Evolutionary conservation across 1,284 basidiomycete genomes (phyloP).

Genomic region (Afroboletus lepidellus): DNA sequence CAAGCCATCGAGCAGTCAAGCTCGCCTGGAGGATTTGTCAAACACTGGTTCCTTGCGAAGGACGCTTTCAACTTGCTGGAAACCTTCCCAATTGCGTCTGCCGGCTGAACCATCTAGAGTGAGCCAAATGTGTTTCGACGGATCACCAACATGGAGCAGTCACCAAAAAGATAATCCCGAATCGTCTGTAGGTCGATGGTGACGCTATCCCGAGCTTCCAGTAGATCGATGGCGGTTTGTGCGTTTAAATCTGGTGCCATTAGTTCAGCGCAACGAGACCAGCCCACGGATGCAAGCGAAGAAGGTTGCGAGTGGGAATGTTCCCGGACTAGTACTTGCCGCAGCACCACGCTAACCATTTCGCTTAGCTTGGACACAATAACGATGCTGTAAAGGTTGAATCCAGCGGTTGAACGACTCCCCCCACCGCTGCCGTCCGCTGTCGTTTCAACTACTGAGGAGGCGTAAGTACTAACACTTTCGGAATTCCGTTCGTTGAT

Average conservation of each 20-base stretch:
- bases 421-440: too few species aligned
- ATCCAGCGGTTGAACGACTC: too few species aligned
- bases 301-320: too few species aligned
- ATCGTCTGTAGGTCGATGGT: conserved; percentile 42
- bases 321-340: too few species aligned
- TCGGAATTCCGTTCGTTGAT: not conserved
- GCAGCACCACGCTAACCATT: too few species aligned
- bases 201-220: conserved; percentile 41
- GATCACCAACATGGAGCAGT: conserved; percentile 14
- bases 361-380: not conserved
- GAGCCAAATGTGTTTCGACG: not conserved
- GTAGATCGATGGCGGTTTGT: conserved; percentile 54
- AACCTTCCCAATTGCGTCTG: conserved; percentile 46
- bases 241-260: conserved; percentile 36
- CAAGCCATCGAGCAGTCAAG: not conserved
- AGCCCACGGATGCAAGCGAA: too few species aligned
- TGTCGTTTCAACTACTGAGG: conserved; percentile 6
- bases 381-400: too few species aligned
- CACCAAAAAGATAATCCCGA: conserved; percentile 52
- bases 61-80: conserved; percentile 46
- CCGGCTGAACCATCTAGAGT: conserved; percentile 40
- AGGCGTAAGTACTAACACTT: conserved; percentile 16
- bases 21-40: conserved; percentile 58
- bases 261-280: not conserved
- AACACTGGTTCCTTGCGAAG: conserved; percentile 61